phyloP scores from a whole-genome alignment of 1,284 basidiomycete genomes.

The Ceratobasidium sp. region DNA sequence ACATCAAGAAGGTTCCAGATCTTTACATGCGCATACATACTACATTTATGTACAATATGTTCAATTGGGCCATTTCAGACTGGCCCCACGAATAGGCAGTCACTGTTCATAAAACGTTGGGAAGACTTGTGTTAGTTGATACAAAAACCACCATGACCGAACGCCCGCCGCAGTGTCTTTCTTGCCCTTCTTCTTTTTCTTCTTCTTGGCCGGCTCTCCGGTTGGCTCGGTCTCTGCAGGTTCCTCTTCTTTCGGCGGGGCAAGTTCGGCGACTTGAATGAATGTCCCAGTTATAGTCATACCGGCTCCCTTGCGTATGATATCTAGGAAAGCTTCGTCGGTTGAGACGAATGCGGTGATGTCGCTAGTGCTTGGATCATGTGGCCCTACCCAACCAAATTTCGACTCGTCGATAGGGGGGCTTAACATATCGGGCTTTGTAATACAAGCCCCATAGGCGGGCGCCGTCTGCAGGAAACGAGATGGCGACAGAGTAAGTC shows the following conservation, averaged over 20 bases:
- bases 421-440: constrained; percentile 17
- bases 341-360: constrained; percentile 23
- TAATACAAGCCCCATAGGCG: constrained; percentile 7
- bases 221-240: not conserved
- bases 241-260: constrained; percentile 9
- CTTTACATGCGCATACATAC: constrained; percentile 19
- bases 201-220: constrained; percentile 18
- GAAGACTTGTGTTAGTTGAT: constrained; percentile 30
- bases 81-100: not conserved
- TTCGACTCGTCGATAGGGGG: constrained; percentile 15
- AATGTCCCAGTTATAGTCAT: constrained; percentile 31
- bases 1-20: constrained; percentile 9
- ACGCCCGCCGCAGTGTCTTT: constrained; percentile 13
- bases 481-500: constrained; percentile 20
- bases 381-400: constrained; percentile 34
- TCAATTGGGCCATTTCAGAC: not conserved
- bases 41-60: not conserved
- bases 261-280: constrained; percentile 33
- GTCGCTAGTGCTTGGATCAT: constrained; percentile 18
- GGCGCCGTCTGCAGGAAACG: constrained; percentile 12
- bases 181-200: constrained; percentile 34
- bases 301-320: constrained; percentile 13
- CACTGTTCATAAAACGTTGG: constrained; percentile 30
- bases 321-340: constrained; percentile 20
- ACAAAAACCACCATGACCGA: constrained; percentile 38